phyloP scores from a whole-genome alignment of 495 filamentous ascomycete genomes.

The Oleoguttula mirabilis region DNA sequence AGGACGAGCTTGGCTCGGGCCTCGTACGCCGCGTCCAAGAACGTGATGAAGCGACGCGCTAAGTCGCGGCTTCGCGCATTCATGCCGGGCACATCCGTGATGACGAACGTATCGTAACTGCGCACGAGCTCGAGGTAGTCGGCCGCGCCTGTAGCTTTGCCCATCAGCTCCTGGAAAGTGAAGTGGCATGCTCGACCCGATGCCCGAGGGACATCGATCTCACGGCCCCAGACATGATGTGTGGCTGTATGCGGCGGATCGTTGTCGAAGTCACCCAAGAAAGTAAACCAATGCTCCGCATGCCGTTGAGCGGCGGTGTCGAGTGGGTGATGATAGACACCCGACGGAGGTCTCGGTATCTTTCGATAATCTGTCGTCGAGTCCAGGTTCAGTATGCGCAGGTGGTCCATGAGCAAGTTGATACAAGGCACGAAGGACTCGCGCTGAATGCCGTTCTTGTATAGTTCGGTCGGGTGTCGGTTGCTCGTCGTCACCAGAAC shows the following conservation, averaged over 20 bases:
- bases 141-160: constrained; percentile 73
- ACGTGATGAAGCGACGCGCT: constrained; percentile 88
- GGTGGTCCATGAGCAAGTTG: constrained; percentile 66
- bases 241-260: constrained; percentile 64
- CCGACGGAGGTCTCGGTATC: constrained; percentile 83
- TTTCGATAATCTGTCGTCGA: constrained; percentile 95
- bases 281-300: constrained; percentile 87
- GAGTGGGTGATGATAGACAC: constrained; percentile 81
- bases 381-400: constrained; percentile 86
- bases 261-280: constrained; percentile 69
- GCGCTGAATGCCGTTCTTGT: constrained; percentile 96
- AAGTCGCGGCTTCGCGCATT: constrained; percentile 73
- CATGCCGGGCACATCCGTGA: constrained; percentile 89
- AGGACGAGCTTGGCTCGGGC: constrained; percentile 85
- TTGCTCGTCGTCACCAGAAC: constrained; percentile 96
- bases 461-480: constrained; percentile 86
- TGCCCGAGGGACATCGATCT: constrained; percentile 74
- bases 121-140: constrained; percentile 91
- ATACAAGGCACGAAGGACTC: constrained; percentile 93
- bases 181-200: constrained; percentile 83
- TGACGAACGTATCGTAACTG: constrained; percentile 80
- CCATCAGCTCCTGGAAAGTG: constrained; percentile 81
- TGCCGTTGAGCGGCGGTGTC: constrained; percentile 65
- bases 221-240: constrained; percentile 88
- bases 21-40: constrained; percentile 92